Percentiles rank a stretch among this genome's conserved stretches.
Conservation (phyloP, 352 stramenopile species). For the Phytophthora palmivora region DNA sequence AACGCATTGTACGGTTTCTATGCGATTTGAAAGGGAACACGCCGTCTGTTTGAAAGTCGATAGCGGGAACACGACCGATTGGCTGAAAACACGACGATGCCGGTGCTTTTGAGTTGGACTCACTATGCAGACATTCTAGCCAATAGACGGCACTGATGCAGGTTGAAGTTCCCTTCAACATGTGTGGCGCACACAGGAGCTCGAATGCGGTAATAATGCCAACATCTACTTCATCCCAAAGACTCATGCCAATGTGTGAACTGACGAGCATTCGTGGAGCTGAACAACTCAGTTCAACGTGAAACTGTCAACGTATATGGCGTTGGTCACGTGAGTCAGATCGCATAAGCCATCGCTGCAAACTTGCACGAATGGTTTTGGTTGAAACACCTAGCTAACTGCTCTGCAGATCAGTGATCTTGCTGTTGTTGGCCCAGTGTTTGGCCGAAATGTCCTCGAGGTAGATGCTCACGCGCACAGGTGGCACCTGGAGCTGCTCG, state of each 20-base stretch:
- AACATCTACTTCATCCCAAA: too few species aligned
- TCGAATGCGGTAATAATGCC: too few species aligned
- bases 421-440: constrained; percentile 38
- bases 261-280: too few species aligned
- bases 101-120: constrained; percentile 1
- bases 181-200: constrained; percentile 12
- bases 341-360: too few species aligned
- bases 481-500: too few species aligned
- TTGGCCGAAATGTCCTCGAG: constrained; percentile 43
- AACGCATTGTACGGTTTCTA: constrained; percentile 23
- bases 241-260: too few species aligned
- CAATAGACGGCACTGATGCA: not conserved
- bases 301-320: too few species aligned
- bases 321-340: too few species aligned
- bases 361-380: too few species aligned
- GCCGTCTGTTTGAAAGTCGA: too few species aligned
- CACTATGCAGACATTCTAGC: not conserved
- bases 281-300: too few species aligned
- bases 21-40: constrained; percentile 17
- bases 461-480: constrained; percentile 46
- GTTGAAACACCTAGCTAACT: not conserved
- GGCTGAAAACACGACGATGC: constrained; percentile 4
- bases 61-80: constrained; percentile 16
- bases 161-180: constrained; percentile 16
- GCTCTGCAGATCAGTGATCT: constrained; percentile 16